Evolutionary conservation across 2,329 filamentous ascomycete species (phyloP), one percentile per base, ranked within the genome.

Genomic region (Sclerotinia minor): DNA sequence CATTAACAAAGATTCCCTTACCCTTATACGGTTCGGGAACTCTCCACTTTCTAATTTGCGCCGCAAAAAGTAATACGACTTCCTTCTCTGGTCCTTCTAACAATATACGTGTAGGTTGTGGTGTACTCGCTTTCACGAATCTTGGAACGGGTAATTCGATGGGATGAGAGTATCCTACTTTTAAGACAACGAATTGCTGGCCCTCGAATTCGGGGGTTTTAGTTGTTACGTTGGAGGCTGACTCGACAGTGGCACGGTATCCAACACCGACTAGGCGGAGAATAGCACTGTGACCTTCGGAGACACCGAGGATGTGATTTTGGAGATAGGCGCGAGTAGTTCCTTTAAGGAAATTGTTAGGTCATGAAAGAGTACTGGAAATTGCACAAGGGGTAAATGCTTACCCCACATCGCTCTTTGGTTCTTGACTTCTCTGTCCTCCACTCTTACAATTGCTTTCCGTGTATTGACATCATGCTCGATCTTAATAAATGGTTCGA

Each of bases 1-100:
- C 92, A 77, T 98, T 96, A 75, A 99, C 89, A 79, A 98, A 99
- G 75, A 99, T 96, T 75, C 95, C 95, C 87, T 99, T 98, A 73
- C 95, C 95, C 87, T 99, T 99, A 81, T 99, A 99, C 72, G 95
- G 95, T 82, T 99, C 95, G 41, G 95, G 95, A 72, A 86, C 86
- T 77, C 95, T 89, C 94, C 94, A 98, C 80, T 83, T 86, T 74
- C 92, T 85, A 73, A 99, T 96, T 74, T 89, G 83, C 0, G 95
- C 95, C 24, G 95, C 95, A 79, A 98, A 97, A 68, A 91, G 89
- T 85, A 93, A 95, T 71, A 99, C 88, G 60, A 89, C 85, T 80
- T 96, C 89, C 78, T 92, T 93, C 78, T 98, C 87, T 64, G 89
- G 85, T 11, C 95, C 93, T 81, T 99, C 93, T 50, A 99, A 81